These are phyloP conservation scores for Aspergillus thermomutatus DNA, from an alignment of 2,329 filamentous ascomycete genomes.

Conservation along the genomic window DNA sequence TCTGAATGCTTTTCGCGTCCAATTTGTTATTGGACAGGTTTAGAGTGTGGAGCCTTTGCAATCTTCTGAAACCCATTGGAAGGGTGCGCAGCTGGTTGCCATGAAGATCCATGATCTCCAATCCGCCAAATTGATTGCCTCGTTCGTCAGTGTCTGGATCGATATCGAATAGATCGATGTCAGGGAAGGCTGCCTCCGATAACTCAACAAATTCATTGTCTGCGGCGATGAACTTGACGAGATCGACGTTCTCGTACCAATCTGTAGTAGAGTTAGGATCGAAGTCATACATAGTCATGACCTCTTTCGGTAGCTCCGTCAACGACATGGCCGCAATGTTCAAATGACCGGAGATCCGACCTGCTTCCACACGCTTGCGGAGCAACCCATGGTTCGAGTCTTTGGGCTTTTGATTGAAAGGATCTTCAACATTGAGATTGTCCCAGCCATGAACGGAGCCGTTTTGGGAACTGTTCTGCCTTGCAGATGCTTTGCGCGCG, in stretches of 20 bases:
- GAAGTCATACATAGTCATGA: constrained; percentile 86
- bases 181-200: constrained; percentile 74
- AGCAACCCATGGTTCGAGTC: constrained; percentile 64
- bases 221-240: constrained; percentile 78
- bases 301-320: constrained; percentile 73
- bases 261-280: constrained; percentile 63
- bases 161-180: constrained; percentile 55
- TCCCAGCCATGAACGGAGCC: constrained; percentile 45
- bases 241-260: constrained; percentile 90
- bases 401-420: constrained; percentile 60
- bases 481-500: constrained; percentile 58
- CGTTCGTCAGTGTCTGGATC: constrained; percentile 63
- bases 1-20: constrained; percentile 65
- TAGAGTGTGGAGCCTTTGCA: constrained; percentile 72
- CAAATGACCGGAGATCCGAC: constrained; percentile 72
- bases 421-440: constrained; percentile 37
- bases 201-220: constrained; percentile 82
- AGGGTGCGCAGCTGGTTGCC: constrained; percentile 72
- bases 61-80: constrained; percentile 70
- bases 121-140: constrained; percentile 74
- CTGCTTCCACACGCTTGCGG: constrained; percentile 67
- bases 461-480: constrained; percentile 24
- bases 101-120: constrained; percentile 81
- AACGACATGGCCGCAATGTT: constrained; percentile 85
- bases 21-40: constrained; percentile 86